Percentiles rank a stretch among this genome's conserved stretches.
These are phyloP conservation scores for Neltuma alba DNA, from an alignment of 306 rosid genomes.

Conservation along the genomic window DNA sequence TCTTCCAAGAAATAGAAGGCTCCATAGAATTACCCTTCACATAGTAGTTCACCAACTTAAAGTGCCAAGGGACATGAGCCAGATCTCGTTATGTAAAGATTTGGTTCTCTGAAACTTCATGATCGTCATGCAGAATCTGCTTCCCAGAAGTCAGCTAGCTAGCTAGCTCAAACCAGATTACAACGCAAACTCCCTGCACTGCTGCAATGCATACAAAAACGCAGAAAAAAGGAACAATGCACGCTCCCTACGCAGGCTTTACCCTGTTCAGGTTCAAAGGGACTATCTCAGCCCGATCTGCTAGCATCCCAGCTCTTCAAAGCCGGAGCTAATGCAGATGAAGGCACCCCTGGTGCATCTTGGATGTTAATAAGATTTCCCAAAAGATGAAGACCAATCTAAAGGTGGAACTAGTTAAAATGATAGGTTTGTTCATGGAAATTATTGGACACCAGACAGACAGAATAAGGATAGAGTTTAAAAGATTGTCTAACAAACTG, in stretches of 20 bases:
- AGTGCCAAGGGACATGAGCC: neutral
- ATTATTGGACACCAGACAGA: constrained; percentile 39
- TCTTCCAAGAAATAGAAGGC: neutral
- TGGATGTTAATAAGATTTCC: constrained; percentile 52
- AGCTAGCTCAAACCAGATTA: constrained; percentile 41
- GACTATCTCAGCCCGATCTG: constrained; percentile 98
- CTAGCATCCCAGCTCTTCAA: constrained; percentile 44
- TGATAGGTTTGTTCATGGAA: constrained; percentile 50
- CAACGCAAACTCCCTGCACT: constrained; percentile 58
- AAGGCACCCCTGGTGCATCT: constrained; percentile 99
- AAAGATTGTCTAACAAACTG: constrained; percentile 50
- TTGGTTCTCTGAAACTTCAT: constrained; percentile 34
- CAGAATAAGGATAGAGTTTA: constrained; percentile 38
- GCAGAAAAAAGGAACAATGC: constrained; percentile 55
- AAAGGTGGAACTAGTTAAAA: constrained; percentile 28
- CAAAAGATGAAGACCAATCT: constrained; percentile 15
- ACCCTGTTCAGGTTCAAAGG: constrained; percentile 99
- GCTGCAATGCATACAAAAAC: constrained; percentile 46
- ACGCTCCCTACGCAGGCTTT: constrained; percentile 99
- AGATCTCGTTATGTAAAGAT: neutral
- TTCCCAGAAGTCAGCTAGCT: constrained; percentile 37
- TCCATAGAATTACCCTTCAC: neutral
- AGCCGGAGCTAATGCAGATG: constrained; percentile 61
- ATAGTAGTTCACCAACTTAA: neutral
- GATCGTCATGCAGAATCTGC: constrained; percentile 45